Conservation (phyloP, 768 basidiomycete genomes). For the Auricularia cornea region DNA sequence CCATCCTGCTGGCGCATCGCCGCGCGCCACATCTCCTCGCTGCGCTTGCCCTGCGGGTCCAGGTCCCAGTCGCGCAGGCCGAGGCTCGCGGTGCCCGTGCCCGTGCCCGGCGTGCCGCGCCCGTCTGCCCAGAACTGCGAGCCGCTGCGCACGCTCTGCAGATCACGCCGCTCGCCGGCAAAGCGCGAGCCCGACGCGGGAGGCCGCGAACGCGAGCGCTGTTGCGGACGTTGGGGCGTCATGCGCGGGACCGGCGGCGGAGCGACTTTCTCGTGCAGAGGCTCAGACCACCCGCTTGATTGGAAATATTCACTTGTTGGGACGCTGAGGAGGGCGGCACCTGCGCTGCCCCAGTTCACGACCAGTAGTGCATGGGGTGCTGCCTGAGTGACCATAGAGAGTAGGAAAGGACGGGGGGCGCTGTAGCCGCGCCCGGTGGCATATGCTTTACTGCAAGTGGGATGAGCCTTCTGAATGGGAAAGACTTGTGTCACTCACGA, state of each 20-base stretch:
- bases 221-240: slow-evolving; percentile 6
- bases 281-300: slow-evolving; percentile 69
- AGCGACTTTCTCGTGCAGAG: slow-evolving; percentile 18
- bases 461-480: neutral
- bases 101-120: neutral
- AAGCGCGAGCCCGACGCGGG: neutral
- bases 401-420: slow-evolving; percentile 67
- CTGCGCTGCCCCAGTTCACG: slow-evolving; percentile 71
- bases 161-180: slow-evolving; percentile 10
- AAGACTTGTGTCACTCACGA: neutral
- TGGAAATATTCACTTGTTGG: slow-evolving; percentile 85
- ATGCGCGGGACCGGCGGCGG: neutral
- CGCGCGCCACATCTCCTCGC: slow-evolving; percentile 4
- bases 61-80: neutral
- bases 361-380: slow-evolving; percentile 73
- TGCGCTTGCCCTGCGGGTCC: neutral
- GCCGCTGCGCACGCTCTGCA: slow-evolving; percentile 49
- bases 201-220: neutral
- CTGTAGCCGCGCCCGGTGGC: slow-evolving; percentile 54
- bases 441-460: slow-evolving; percentile 45
- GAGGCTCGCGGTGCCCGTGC: neutral
- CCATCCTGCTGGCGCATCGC: slow-evolving; percentile 3
- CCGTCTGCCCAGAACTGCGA: slow-evolving; percentile 72
- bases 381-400: slow-evolving; percentile 59
- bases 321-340: slow-evolving; percentile 70